Base-by-base conservation (phyloP, 1,284 basidiomycete species). In the Erythrobasidium hasegawianum region DNA sequence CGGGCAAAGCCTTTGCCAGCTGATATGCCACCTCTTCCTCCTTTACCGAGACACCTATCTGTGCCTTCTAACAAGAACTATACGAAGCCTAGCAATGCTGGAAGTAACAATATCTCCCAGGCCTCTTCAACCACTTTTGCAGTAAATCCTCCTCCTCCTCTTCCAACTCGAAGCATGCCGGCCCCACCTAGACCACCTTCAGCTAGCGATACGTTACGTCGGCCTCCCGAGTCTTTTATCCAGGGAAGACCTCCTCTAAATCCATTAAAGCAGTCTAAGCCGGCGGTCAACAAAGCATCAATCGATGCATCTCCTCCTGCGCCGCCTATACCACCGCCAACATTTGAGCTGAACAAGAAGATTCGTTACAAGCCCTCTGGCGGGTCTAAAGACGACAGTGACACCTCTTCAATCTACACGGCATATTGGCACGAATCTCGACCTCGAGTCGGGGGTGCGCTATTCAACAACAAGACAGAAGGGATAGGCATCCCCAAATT, bases 341-440 rank as follows among this genome's bases (percentile, higher is more conserved):
- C 4, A 16, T 47, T 47, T 14, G 43, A 47, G 43, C 43, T 47
- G 5, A 47, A 47, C 43, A 47, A 24, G 22, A 47, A 47, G 16
- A 24, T 47, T n/a, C 43, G 16, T 47, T n/a, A 18, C 43, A n/a
- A 18, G n/a, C 43, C 43, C 16, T n/a, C 43, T 47, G 43, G 5
- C 43, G 33, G 33, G 33, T 33, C 33, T 5, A 33, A 33, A 33
- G 33, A 33, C 33, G 33, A 33, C 5, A 33, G 33, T 11, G 43
- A 47, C 22, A 47, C 43, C 43, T n/a, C n/a, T 47, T 47, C 43
- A 24, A 24, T 47, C 22, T 24, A 47, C 43, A 47, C 43, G 7
- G 43, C 43, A 8, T 47, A 47, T 16, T 47, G 43, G 43, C 43
- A 47, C 43, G 43, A 47, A 5, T 47, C 43, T 47, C 43, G 43